phyloP scores from a whole-genome alignment of 169 alveolate genomes.

The Plasmodium falciparum region DNA sequence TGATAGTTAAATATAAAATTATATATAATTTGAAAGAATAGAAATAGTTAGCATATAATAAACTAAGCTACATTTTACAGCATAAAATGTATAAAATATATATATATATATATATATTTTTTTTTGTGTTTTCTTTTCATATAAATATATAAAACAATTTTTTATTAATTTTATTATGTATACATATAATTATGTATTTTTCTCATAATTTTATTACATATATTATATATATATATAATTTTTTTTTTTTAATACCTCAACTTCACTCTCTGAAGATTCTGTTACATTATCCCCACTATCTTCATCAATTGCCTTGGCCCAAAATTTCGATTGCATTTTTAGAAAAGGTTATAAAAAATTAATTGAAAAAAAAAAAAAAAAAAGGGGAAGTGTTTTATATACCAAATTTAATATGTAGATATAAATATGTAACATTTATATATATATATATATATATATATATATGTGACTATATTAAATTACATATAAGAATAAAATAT shows the following conservation, averaged over 20 bases:
- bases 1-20: constrained; percentile 23
- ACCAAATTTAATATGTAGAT: not conserved
- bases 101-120: no score
- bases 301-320: constrained; percentile 88
- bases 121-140: no score
- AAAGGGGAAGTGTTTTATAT: not conserved
- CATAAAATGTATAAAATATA: no score
- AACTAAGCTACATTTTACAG: no score
- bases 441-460: not conserved
- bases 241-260: constrained; percentile 46
- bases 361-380: not conserved
- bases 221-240: not conserved
- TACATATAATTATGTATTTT: no score
- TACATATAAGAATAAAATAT: not conserved
- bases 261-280: constrained; percentile 73
- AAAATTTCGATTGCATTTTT: constrained; percentile 89
- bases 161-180: no score
- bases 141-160: no score
- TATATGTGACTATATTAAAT: not conserved
- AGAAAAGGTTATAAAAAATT: not conserved
- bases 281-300: constrained; percentile 73
- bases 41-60: no score
- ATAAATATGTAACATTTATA: not conserved
- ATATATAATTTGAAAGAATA: constrained; percentile 69
- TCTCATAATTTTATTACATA: no score